Evolutionary conservation across 352 stramenopile species (phyloP).

Genomic region (Globisporangium megalacanthum): DNA sequence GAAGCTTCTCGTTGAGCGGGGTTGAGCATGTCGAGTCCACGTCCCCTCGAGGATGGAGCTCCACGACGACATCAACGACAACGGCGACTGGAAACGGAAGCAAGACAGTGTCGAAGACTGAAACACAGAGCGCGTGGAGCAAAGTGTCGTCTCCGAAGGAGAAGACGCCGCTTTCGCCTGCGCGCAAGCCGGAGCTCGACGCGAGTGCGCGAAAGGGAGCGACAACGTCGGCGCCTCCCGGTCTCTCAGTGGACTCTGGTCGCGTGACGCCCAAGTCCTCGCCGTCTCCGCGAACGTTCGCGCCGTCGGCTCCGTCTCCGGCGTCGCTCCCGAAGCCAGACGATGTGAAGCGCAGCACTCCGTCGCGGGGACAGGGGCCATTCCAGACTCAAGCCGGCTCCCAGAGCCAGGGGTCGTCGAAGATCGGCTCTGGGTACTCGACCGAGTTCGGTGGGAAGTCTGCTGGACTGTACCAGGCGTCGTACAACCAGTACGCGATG

Average conservation of each 20-base stretch:
- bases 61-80: conserved; percentile 35
- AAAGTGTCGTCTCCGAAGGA: conserved; percentile 61
- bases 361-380: conserved; percentile 42
- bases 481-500: conserved; percentile 83
- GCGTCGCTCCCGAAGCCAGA: conserved; percentile 82
- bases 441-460: conserved; percentile 47
- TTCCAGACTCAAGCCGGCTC: conserved; percentile 41
- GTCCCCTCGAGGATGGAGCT: conserved; percentile 59
- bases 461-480: conserved; percentile 65
- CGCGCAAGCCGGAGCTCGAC: conserved; percentile 30
- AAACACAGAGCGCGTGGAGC: conserved; percentile 56
- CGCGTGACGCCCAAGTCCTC: conserved; percentile 59
- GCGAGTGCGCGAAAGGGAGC: conserved; percentile 15
- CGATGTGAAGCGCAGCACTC: conserved; percentile 74
- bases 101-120: conserved; percentile 39
- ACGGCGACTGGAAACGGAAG: conserved; percentile 27
- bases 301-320: conserved; percentile 76
- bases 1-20: conserved; percentile 80
- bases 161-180: conserved; percentile 47
- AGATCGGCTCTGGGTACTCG: conserved; percentile 57
- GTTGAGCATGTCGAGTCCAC: conserved; percentile 49
- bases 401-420: conserved; percentile 30
- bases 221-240: conserved; percentile 57
- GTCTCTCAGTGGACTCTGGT: conserved; percentile 61
- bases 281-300: conserved; percentile 54